Evolutionary conservation across 768 basidiomycete species (phyloP), one percentile per base, ranked within the genome.

Genomic region (Albatrellus ellisii): DNA sequence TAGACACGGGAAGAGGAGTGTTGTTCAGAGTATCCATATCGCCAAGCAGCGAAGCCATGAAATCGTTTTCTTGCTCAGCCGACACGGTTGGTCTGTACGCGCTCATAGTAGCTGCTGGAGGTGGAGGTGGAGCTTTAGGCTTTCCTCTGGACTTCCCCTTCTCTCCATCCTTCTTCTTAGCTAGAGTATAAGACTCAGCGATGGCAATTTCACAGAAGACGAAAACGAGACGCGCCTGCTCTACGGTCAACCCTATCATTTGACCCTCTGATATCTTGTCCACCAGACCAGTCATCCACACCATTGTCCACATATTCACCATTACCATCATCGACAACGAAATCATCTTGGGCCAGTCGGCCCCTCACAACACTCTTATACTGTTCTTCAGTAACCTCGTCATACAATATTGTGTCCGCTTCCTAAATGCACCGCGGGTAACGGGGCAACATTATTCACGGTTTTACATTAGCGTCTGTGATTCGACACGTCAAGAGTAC

Each of bases 231-330:
- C 4, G 33, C 26, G 35, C 12, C 11, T 4, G 29, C 14, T 50
- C 10, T 69, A 55, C 60, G 67, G 53, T 62, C 67, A 46, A 50
- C 62, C 24, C 63, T 60, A 4, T 62, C 62, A 20, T 12, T 29
- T 77, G 7, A 78, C 72, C 6, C 70, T 68, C 22, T 70, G 72
- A n/a, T 73, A 69, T 36, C 71, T 67, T 22, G 70, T 67, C 65
- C 72, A 21, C 69, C 72, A 25, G 72, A 74, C 81, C 88, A 97
- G 54, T 94, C 91, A 45, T 98, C 95, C 78, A 90, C 80, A 4
- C 95, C 95, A 55, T 95, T 88, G 64, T 99, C 95, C 58, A 82
- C 79, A 53, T 99, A 98, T 4, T 89, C 95, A 11, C 68, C 72
- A 0, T 82, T 73, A 21, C 90, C 90, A 62, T 98, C 95, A 54